Evolutionary conservation across 768 basidiomycete genomes (phyloP).

Genomic region (Boletus sensibilis): DNA sequence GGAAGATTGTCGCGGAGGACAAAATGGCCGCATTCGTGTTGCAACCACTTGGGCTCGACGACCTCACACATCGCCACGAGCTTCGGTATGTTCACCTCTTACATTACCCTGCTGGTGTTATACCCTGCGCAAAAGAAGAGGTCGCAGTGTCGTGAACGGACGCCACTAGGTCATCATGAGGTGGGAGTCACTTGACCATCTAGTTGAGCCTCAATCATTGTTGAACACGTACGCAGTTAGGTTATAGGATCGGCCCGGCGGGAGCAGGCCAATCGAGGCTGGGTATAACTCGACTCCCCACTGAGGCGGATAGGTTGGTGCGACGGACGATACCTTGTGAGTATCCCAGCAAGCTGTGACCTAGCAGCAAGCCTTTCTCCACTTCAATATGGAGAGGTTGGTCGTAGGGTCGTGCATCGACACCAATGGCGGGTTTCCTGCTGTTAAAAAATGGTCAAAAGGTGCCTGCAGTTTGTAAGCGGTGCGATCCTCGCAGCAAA

Average conservation of each 20-base stretch:
- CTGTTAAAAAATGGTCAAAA: background rate
- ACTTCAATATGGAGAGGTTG: background rate
- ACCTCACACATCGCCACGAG: conserved; percentile 1
- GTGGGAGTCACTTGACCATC: background rate
- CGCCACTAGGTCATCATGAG: background rate
- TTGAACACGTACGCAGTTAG: background rate
- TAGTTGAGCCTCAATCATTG: background rate
- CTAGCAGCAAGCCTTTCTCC: background rate
- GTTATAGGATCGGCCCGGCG: background rate
- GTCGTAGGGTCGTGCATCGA: background rate
- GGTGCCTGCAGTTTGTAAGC: background rate
- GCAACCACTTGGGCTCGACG: conserved; percentile 8
- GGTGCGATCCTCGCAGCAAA: conserved; percentile 7
- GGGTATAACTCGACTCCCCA: background rate
- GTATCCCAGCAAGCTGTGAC: too few species aligned
- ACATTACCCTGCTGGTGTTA: background rate
- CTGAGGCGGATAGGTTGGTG: background rate
- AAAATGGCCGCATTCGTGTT: conserved; percentile 7
- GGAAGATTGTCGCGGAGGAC: background rate
- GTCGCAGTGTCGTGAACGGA: background rate
- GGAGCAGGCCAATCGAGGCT: background rate
- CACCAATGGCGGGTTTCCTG: background rate
- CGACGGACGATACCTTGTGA: background rate
- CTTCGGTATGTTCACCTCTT: background rate
- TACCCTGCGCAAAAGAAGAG: background rate